Conservation (phyloP, 257 asterid species). For the Forsythia suspensa region DNA sequence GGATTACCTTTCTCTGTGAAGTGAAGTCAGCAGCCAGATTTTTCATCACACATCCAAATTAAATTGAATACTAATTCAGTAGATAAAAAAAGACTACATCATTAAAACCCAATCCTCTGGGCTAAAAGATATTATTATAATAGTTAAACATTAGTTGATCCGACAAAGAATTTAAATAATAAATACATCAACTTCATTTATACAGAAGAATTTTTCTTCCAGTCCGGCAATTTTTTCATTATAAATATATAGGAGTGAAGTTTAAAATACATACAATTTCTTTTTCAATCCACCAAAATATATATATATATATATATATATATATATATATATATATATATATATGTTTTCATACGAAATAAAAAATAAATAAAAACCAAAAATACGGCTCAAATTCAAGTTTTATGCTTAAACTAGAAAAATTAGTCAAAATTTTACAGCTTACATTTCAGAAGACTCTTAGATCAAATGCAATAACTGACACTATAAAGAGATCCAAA, state of each 20-base stretch:
- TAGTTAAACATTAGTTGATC: slow-evolving; percentile 8
- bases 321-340: too few relatives aligned
- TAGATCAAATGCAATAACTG: slow-evolving; percentile 24
- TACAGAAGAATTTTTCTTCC: neutral
- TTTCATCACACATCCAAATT: slow-evolving; percentile 14
- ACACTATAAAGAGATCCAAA: slow-evolving; percentile 30
- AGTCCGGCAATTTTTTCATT: neutral
- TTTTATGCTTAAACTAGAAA: slow-evolving; percentile 9
- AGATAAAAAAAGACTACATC: slow-evolving; percentile 16
- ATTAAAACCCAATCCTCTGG: slow-evolving; percentile 9
- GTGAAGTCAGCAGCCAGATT: slow-evolving; percentile 15
- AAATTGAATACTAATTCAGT: slow-evolving; percentile 12
- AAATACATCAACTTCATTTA: slow-evolving; percentile 11
- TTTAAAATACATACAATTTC: neutral
- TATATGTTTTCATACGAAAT: neutral
- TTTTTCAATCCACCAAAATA: neutral
- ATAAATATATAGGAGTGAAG: neutral
- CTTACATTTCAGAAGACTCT: slow-evolving; percentile 10
- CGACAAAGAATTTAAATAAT: neutral
- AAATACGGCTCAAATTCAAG: slow-evolving; percentile 12
- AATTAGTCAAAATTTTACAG: slow-evolving; percentile 1
- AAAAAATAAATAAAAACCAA: neutral
- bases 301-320: too few relatives aligned
- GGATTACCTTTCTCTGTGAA: slow-evolving; percentile 26
- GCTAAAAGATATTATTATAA: neutral